Percentiles rank a stretch among this genome's conserved stretches.
Evolutionary conservation across 2,329 filamentous ascomycete species (phyloP).

Genomic region (Arthrobotrys sinensis): DNA sequence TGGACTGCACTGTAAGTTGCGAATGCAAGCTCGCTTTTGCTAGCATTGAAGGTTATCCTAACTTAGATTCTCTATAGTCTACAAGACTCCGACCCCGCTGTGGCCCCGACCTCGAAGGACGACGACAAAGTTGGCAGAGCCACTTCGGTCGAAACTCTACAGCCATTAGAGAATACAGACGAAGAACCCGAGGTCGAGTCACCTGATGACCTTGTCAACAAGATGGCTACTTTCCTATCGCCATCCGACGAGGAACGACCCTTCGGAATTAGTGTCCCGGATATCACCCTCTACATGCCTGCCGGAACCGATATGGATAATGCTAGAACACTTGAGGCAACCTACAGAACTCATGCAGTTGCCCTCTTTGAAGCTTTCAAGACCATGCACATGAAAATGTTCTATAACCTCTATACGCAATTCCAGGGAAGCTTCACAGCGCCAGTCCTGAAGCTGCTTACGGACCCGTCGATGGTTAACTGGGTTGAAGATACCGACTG

Average conservation of each 20-base stretch:
- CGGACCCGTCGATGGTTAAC: conserved; percentile 82
- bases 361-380: conserved; percentile 95
- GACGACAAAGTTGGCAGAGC: conserved; percentile 32
- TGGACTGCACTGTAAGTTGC: conserved; percentile 65
- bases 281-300: conserved; percentile 85
- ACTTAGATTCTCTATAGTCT: conserved; percentile 13
- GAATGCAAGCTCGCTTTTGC: conserved; percentile 61
- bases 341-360: conserved; percentile 95
- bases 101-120: conserved; percentile 33
- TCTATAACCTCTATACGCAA: conserved; percentile 93
- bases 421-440: conserved; percentile 97
- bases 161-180: conserved; percentile 58
- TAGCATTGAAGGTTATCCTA: conserved; percentile 49
- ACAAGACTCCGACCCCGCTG: conserved; percentile 49
- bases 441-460: conserved; percentile 92
- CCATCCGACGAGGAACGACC: conserved; percentile 62
- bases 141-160: conserved; percentile 41
- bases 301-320: conserved; percentile 86
- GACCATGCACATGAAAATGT: conserved; percentile 96
- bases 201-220: conserved; percentile 63
- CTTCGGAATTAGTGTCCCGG: conserved; percentile 74
- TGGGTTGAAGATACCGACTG: conserved; percentile 99
- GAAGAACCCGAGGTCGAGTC: conserved; percentile 60
- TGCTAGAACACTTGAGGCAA: conserved; percentile 84
- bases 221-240: conserved; percentile 61